phyloP scores from a whole-genome alignment of 2,329 filamentous ascomycete species.

The Orbilia ellipsospora region DNA sequence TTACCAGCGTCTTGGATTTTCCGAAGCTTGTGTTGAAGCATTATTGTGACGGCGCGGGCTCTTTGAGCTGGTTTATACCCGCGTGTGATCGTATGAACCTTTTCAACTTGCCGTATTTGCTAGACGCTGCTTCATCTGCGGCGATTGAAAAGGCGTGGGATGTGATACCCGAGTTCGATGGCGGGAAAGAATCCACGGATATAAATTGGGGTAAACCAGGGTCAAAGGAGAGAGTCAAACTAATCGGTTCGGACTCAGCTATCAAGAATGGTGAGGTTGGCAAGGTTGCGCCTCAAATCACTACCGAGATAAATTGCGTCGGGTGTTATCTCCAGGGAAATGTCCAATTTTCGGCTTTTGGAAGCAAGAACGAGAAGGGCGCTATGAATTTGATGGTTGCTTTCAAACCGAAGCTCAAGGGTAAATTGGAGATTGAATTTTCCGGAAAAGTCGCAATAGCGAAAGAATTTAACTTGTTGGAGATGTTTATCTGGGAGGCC shows the following conservation, averaged over 20 bases:
- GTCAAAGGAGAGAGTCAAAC: background rate
- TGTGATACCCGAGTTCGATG: constrained; percentile 18
- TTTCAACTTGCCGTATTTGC: background rate
- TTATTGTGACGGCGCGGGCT: background rate
- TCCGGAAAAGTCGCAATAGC: constrained; percentile 1
- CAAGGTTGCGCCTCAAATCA: background rate
- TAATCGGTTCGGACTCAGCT: background rate
- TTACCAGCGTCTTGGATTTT: no score
- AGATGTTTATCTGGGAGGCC: background rate
- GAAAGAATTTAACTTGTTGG: constrained; percentile 26
- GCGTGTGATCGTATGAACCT: background rate
- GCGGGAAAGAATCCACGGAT: background rate
- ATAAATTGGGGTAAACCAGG: constrained; percentile 26
- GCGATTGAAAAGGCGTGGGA: constrained; percentile 3
- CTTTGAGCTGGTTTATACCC: background rate
- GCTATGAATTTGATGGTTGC: constrained; percentile 7
- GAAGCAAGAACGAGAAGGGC: constrained; percentile 10
- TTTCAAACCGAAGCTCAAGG: constrained; percentile 26
- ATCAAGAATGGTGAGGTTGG: background rate
- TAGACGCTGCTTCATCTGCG: constrained; percentile 3
- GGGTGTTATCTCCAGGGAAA: constrained; percentile 26
- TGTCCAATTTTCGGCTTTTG: constrained; percentile 14
- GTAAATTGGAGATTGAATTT: constrained; percentile 10
- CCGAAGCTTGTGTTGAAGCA: no score
- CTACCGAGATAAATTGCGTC: constrained; percentile 3